Evolutionary conservation across 2,329 filamentous ascomycete species (phyloP), one percentile per base, ranked within the genome.

Genomic region (Juglanconis sp.): DNA sequence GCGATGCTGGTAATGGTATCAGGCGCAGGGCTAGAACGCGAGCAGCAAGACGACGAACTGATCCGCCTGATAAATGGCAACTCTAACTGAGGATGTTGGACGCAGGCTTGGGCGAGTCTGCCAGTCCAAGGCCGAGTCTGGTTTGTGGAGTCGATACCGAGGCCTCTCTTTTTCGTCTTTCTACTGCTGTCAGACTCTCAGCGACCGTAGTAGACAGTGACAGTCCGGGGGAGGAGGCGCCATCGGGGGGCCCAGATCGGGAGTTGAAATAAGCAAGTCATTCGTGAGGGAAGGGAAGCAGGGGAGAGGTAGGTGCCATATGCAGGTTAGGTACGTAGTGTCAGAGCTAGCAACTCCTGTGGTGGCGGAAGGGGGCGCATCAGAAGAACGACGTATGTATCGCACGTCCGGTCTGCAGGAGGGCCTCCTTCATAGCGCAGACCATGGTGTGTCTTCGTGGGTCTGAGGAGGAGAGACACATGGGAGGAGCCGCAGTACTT

Each of bases 221-320:
- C 42, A 49, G 42, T n/a, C 24, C 38, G 9, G 32, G n/a, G 34
- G 31, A 24, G 24, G 44, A 13, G 30, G 34, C 47, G 30, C 13
- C 35, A 34, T 5, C 36, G 32, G 35, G 38, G 31, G 7, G 38
- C 24, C 30, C 48, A 42, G 47, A 44, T 51, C 47, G 31, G 38
- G 55, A 35, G 40, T 46, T 56, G 32, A 49, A 49, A 57, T 46
- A 55, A 44, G 30, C 36, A 59, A 42, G 31, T 42, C 30, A 24
- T 35, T 54, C 35, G 44, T 17, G 10, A n/a, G 34, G 17, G 50
- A 53, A 40, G 13, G 13, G 35, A 32, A 35, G 35, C 17, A 24
- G 17, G 17, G 9, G 4, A 24, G 42, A 46, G 42, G 7, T 11
- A 46, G 42, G 15, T 46, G 42, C 42, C 40, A 49, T 15, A 48